Conservation (phyloP, 1,139 yeast species). For the Pneumocystis canis region DNA sequence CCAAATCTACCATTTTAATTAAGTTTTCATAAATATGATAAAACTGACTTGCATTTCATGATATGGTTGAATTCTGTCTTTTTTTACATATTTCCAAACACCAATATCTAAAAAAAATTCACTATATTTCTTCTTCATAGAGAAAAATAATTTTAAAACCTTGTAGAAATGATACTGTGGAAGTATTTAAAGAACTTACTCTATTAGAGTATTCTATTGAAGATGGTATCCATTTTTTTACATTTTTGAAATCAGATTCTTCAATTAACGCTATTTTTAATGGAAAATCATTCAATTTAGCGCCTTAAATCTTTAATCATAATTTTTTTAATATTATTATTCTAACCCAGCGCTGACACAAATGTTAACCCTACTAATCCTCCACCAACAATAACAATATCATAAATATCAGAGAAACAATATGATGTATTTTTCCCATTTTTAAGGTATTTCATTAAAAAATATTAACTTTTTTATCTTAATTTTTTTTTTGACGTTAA, state of each 20-base stretch:
- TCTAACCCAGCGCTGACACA: conserved; percentile 49
- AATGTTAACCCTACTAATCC: conserved; percentile 94
- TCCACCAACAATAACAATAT: conserved; percentile 84
- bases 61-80: conserved; percentile 61
- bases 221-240: conserved; percentile 46
- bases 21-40: background rate
- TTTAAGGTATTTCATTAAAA: background rate
- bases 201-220: conserved; percentile 50
- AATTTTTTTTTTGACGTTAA: background rate
- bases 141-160: background rate
- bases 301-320: conserved; percentile 22
- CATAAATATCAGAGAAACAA: conserved; percentile 24
- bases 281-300: conserved; percentile 45
- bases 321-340: conserved; percentile 5
- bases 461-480: background rate
- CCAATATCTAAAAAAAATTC: conserved; percentile 34
- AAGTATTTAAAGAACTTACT: conserved; percentile 72
- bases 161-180: conserved; percentile 5
- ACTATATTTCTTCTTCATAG: background rate
- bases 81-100: conserved; percentile 55
- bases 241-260: conserved; percentile 43
- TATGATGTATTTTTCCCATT: background rate
- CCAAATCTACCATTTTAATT: conserved; percentile 30
- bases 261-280: conserved; percentile 60
- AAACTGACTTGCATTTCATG: conserved; percentile 47